phyloP scores from a whole-genome alignment of 495 filamentous ascomycete species.

The Xylaria venustula region DNA sequence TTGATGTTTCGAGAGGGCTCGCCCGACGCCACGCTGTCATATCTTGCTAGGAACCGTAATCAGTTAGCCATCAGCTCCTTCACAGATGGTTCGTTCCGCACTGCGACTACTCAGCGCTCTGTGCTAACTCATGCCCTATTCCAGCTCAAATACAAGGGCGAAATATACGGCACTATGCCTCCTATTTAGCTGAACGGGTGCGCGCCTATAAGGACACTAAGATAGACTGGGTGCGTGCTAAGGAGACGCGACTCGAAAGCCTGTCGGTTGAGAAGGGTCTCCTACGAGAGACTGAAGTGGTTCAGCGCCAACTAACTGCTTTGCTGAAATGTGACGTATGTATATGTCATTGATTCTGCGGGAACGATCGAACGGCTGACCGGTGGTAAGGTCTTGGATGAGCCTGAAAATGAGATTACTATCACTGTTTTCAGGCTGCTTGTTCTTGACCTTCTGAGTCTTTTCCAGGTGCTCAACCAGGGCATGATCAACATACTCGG shows the following conservation, averaged over 20 bases:
- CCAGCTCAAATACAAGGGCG: slow-evolving; percentile 91
- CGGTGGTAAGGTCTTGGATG: slow-evolving; percentile 68
- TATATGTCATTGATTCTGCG: background rate
- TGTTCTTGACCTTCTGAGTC: slow-evolving; percentile 81
- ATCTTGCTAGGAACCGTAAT: slow-evolving; percentile 78
- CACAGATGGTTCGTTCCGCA: slow-evolving; percentile 74
- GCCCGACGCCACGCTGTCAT: slow-evolving; percentile 80
- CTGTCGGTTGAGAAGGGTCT: slow-evolving; percentile 91
- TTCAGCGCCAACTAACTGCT: slow-evolving; percentile 84
- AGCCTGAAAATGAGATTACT: slow-evolving; percentile 96
- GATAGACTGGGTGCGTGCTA: slow-evolving; percentile 84
- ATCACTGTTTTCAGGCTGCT: slow-evolving; percentile 92
- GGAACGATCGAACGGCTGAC: background rate
- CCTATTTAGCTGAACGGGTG: slow-evolving; percentile 81
- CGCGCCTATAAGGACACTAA: slow-evolving; percentile 78
- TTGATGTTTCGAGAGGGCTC: slow-evolving; percentile 97
- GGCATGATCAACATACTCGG: slow-evolving; percentile 96
- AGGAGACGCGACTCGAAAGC: slow-evolving; percentile 78
- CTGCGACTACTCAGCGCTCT: background rate
- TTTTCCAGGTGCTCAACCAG: slow-evolving; percentile 96
- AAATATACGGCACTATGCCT: slow-evolving; percentile 89
- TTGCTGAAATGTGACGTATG: slow-evolving; percentile 87
- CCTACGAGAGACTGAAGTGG: slow-evolving; percentile 84
- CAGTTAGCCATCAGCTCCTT: slow-evolving; percentile 86
- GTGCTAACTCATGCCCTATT: slow-evolving; percentile 21